Conservation (phyloP, 495 filamentous ascomycete genomes). For the Friedmanniomyces simplex region DNA sequence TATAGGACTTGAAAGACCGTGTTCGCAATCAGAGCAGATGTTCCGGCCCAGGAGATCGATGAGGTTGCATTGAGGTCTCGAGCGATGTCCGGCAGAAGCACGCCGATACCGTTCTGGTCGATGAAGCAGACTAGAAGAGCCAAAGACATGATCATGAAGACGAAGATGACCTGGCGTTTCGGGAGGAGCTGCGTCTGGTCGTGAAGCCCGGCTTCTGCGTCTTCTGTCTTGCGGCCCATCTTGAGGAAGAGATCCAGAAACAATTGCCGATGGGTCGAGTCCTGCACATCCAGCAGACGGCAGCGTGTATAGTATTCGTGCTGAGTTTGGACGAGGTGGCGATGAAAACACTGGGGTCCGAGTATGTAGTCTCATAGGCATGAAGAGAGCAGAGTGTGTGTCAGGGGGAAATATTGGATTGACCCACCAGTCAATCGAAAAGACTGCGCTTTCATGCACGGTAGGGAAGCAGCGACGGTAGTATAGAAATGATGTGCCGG, state of each 20-base stretch:
- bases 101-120: constrained; percentile 54
- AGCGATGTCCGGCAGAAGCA: constrained; percentile 50
- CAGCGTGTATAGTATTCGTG: too few species aligned
- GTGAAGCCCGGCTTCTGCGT: constrained; percentile 23
- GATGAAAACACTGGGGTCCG: not conserved
- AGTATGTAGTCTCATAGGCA: too few species aligned
- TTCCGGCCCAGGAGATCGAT: constrained; percentile 65
- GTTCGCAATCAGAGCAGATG: constrained; percentile 62
- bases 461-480: not conserved
- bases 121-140: constrained; percentile 48
- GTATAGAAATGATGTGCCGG: not conserved
- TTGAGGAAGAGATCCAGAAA: not conserved
- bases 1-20: constrained; percentile 58
- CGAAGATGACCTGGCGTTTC: constrained; percentile 43
- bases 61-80: constrained; percentile 44
- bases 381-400: too few species aligned
- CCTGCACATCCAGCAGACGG: too few species aligned
- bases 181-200: constrained; percentile 50
- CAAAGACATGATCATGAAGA: constrained; percentile 45
- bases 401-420: too few species aligned
- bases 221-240: not conserved
- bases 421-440: too few species aligned
- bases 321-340: not conserved
- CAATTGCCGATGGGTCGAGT: too few species aligned
- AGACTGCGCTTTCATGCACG: not conserved